A percentile compares a stretch with the other conserved stretches of the same genome.
These are phyloP conservation scores for Tremellales sp. DNA, from an alignment of 1,284 basidiomycete species.

Conservation along the genomic window DNA sequence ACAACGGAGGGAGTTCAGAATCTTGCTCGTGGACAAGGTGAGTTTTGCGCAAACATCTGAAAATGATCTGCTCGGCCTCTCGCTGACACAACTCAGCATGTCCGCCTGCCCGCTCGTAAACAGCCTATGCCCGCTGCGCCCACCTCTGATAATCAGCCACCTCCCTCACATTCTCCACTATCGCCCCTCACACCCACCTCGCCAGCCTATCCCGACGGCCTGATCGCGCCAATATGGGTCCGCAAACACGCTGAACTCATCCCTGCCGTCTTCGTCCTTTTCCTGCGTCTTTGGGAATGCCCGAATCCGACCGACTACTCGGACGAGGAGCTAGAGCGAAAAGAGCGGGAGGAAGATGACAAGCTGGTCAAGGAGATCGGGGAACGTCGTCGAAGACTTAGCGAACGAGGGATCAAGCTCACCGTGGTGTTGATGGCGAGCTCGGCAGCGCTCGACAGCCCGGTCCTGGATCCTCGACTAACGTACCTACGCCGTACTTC, in stretches of 20 bases:
- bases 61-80: too few relatives aligned
- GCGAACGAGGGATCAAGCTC: slow-evolving; percentile 84
- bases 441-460: slow-evolving; percentile 76
- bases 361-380: slow-evolving; percentile 74
- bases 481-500: slow-evolving; percentile 82
- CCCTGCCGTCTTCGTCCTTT: slow-evolving; percentile 87
- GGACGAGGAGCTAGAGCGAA: slow-evolving; percentile 47
- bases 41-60: slow-evolving; percentile 28
- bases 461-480: slow-evolving; percentile 72
- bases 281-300: slow-evolving; percentile 73
- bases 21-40: slow-evolving; percentile 74
- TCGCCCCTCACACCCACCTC: slow-evolving; percentile 83
- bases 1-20: slow-evolving; percentile 63
- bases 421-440: slow-evolving; percentile 92
- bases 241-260: slow-evolving; percentile 88
- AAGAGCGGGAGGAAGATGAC: slow-evolving; percentile 67
- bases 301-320: slow-evolving; percentile 30
- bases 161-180: slow-evolving; percentile 68
- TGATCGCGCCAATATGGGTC: slow-evolving; percentile 96
- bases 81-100: too few relatives aligned
- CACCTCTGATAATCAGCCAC: slow-evolving; percentile 5
- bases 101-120: slow-evolving; percentile 83
- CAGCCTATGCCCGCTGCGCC: slow-evolving; percentile 50
- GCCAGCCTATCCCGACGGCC: slow-evolving; percentile 85
- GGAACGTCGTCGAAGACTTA: slow-evolving; percentile 68